Percentiles rank a stretch among this genome's conserved stretches.
These are phyloP conservation scores for Euphorbia celastroides DNA, from an alignment of 441 rosid species.

Conservation along the genomic window DNA sequence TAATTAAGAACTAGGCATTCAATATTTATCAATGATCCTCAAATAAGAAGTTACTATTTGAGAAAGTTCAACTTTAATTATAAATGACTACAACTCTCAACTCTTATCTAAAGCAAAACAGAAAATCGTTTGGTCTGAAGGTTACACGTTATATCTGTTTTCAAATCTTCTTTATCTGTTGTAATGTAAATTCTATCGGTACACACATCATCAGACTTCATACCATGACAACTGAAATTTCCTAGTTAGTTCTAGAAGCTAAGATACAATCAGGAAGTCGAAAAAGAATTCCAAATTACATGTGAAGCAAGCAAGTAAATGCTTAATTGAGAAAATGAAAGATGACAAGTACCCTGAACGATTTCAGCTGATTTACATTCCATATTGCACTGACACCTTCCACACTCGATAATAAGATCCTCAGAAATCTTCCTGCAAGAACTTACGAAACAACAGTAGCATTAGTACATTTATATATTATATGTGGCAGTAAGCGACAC, in stretches of 20 bases:
- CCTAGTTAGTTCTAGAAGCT: neutral
- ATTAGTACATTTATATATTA: too few species aligned
- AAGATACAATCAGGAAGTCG: neutral
- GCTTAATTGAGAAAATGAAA: neutral
- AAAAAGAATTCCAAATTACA: neutral
- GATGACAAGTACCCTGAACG: constrained; percentile 22
- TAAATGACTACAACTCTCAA: neutral
- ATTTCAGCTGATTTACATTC: constrained; percentile 21
- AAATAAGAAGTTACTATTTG: neutral
- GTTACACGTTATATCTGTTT: neutral
- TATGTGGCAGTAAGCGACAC: too few species aligned
- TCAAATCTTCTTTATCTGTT: neutral
- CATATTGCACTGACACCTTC: constrained; percentile 18
- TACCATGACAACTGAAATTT: neutral
- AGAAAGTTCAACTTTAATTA: neutral
- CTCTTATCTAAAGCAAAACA: neutral
- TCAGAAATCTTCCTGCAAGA: too few species aligned
- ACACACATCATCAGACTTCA: neutral
- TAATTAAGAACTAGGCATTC: neutral
- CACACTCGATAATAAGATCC: too few species aligned
- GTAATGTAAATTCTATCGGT: neutral
- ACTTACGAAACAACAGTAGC: too few species aligned
- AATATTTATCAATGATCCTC: neutral
- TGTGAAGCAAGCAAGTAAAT: too few species aligned
- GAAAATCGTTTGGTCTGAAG: neutral